Conservation (phyloP, 805 yeast genomes). For the Ascoidea asiatica region DNA sequence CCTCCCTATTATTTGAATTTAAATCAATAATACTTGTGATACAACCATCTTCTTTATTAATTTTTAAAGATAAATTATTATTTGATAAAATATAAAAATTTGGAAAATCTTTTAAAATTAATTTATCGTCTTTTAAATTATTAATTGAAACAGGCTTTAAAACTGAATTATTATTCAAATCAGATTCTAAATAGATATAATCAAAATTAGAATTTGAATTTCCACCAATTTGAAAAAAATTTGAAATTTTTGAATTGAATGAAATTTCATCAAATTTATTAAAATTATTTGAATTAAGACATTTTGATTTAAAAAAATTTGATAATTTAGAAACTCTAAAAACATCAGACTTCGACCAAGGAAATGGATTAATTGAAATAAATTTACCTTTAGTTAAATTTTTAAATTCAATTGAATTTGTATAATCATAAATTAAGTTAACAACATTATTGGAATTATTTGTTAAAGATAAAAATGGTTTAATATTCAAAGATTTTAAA, state of each 20-base stretch:
- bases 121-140: constrained; percentile 35
- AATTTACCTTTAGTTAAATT: constrained; percentile 9
- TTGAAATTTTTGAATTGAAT: not conserved
- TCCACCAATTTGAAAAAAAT: constrained; percentile 11
- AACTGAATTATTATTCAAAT: constrained; percentile 1
- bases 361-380: constrained; percentile 37
- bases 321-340: constrained; percentile 20
- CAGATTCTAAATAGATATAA: constrained; percentile 10
- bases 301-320: not conserved
- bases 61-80: constrained; percentile 40
- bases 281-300: not conserved
- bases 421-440: not conserved
- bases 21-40: constrained; percentile 54
- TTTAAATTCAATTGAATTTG: not conserved
- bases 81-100: constrained; percentile 42
- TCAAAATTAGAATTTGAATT: constrained; percentile 11
- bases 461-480: not conserved
- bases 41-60: constrained; percentile 42
- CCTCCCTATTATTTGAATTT: constrained; percentile 40
- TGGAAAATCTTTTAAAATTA: constrained; percentile 25
- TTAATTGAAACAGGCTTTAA: constrained; percentile 8
- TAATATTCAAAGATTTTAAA: constrained; percentile 25
- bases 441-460: constrained; percentile 3
- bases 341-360: constrained; percentile 48
- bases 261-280: too few relatives aligned